phyloP scores from a whole-genome alignment of 2,329 filamentous ascomycete genomes.

The Lizonia empirigonia region DNA sequence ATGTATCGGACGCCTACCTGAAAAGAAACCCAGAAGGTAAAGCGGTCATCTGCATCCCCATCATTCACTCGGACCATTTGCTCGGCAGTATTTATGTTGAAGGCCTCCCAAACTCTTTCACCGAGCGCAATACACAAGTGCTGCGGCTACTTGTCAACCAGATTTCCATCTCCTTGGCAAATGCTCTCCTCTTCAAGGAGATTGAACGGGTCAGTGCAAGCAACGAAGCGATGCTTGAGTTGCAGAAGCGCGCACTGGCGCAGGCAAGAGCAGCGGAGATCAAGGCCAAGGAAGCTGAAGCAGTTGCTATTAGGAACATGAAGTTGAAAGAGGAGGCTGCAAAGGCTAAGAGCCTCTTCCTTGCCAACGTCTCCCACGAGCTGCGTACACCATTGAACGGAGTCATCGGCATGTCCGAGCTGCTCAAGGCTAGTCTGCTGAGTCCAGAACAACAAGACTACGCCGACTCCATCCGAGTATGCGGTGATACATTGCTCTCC shows the following conservation, averaged over 20 bases:
- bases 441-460: conserved; percentile 66
- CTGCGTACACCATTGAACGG: conserved; percentile 63
- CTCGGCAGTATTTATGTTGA: conserved; percentile 79
- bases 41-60: conserved; percentile 79
- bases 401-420: conserved; percentile 64
- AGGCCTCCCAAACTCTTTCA: conserved; percentile 77
- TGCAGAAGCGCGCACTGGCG: conserved; percentile 74
- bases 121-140: conserved; percentile 65
- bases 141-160: conserved; percentile 75
- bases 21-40: conserved; percentile 71
- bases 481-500: conserved; percentile 60
- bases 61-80: conserved; percentile 73
- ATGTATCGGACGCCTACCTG: conserved; percentile 72
- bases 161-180: conserved; percentile 69
- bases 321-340: conserved; percentile 82
- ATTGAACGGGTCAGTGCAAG: conserved; percentile 78
- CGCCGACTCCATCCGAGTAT: conserved; percentile 68
- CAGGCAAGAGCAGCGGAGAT: conserved; percentile 75
- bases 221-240: conserved; percentile 76
- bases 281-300: conserved; percentile 77
- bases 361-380: conserved; percentile 62
- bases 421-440: conserved; percentile 63
- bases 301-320: conserved; percentile 77
- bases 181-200: conserved; percentile 68
- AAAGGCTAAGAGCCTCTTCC: conserved; percentile 80